Base-by-base conservation (phyloP, 495 filamentous ascomycete species). In the Tuber magnatum region DNA sequence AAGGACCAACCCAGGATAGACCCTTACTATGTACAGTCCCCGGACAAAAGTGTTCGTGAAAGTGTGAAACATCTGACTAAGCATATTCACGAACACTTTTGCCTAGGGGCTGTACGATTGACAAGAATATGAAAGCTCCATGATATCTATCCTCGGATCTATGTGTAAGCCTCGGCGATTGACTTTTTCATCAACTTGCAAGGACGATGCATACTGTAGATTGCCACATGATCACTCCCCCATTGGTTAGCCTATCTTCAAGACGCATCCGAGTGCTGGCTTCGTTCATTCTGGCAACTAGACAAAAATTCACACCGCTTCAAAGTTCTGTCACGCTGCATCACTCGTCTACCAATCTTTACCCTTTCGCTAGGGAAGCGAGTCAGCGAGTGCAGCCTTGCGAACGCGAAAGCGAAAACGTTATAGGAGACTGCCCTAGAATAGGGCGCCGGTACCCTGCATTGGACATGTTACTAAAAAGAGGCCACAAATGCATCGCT, bases 1-100 rank as follows among this genome's bases (percentile, higher is more conserved):
- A 69, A 73, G 74, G 69, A 79, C 78, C 18, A 79, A 48, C 46
- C 44, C 65, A 73, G 77, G 76, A 41, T 79, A 77, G 61, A 48
- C 6, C 18, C 28, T 20, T 16, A 35, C 56, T 65, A 32, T n/a
- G n/a, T n/a, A n/a, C n/a, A n/a, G n/a, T n/a, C n/a, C n/a, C n/a
- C n/a, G n/a, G n/a, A n/a, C n/a, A n/a, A n/a, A n/a, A n/a, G n/a
- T n/a, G n/a, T n/a, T n/a, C n/a, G n/a, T n/a, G n/a, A n/a, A n/a
- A n/a, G n/a, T n/a, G n/a, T n/a, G n/a, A n/a, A n/a, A n/a, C n/a
- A n/a, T n/a, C n/a, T n/a, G n/a, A n/a, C n/a, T n/a, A n/a, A n/a
- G n/a, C n/a, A n/a, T n/a, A n/a, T n/a, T n/a, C n/a, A n/a, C n/a
- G n/a, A n/a, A n/a, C n/a, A n/a, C n/a, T n/a, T n/a, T n/a, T n/a